phyloP scores from a whole-genome alignment of 2,329 filamentous ascomycete species.

The Talaromyces funiculosus region DNA sequence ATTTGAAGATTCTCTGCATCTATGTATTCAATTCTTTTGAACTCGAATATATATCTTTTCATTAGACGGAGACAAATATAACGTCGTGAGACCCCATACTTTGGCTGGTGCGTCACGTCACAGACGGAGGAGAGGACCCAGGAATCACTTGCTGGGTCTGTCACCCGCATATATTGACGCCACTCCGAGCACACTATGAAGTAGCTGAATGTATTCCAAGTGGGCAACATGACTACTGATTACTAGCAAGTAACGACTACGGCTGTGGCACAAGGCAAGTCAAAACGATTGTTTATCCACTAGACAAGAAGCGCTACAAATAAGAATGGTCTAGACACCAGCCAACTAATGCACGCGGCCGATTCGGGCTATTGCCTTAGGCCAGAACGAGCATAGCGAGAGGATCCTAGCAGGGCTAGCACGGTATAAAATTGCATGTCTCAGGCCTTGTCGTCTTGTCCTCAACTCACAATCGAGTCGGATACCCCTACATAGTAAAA shows the following conservation, averaged over 20 bases:
- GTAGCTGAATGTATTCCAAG: no score
- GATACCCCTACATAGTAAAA: no score
- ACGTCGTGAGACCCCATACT: conserved; percentile 2
- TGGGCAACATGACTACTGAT: no score
- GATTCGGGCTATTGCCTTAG: not conserved
- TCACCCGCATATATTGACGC: not conserved
- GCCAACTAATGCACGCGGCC: not conserved
- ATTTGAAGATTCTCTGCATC: not conserved
- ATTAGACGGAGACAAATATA: no score
- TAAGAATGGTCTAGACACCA: not conserved
- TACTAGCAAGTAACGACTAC: no score
- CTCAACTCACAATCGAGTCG: no score
- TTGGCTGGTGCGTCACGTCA: not conserved
- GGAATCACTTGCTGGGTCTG: not conserved
- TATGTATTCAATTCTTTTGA: no score
- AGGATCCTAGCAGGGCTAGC: not conserved
- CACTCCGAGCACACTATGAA: no score
- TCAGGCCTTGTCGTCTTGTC: no score
- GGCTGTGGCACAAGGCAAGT: no score
- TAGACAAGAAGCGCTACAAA: not conserved
- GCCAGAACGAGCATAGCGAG: not conserved
- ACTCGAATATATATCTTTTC: no score
- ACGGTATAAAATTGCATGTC: conserved; percentile 1
- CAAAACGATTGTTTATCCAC: not conserved
- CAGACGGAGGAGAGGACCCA: not conserved